Evolutionary conservation across 2,329 filamentous ascomycete species (phyloP), one percentile per base, ranked within the genome.

Genomic region (Paecilomyces sp.): DNA sequence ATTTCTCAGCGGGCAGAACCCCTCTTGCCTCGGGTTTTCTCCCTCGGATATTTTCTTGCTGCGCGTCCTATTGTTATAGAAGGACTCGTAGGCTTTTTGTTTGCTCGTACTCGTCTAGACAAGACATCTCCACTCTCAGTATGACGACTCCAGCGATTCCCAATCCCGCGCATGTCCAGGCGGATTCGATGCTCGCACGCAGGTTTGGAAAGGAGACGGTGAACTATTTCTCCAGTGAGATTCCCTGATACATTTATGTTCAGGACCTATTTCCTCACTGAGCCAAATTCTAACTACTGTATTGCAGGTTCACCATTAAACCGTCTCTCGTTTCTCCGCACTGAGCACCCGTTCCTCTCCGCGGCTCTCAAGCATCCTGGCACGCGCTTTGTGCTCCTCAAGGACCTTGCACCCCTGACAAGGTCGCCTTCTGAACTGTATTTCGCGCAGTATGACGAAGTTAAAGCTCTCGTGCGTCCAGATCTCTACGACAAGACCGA

Each of bases 381-480:
- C 3, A 72, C 78, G 41, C 75, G 72, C 31, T 96, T 97, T 77
- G 75, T 99, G 55, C 83, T 93, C 54, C 84, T 96, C 74, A 88
- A 92, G 71, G 80, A 90, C 67, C 84, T 96, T 58, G 85, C 88
- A 28, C 92, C 93, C 1, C 82, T 96, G 22, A 81, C 87, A 28
- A 81, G 81, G 61, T 81, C 85, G 36, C 76, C 81, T 6, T 74
- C 83, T 8, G 79, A 84, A 33, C 81, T 97, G 50, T 86, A 87
- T 54, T 90, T 86, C 68, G 86, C 88, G 53, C 81, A 81, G 11
- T 88, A 85, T 68, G 79, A 84, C 1, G 89, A 95, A 63, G 81
- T 97, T 24, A 78, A 84, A 66, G 73, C 84, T 8, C 76, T 97
- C 50, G 85, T 94, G 22, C 89, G 90, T 1, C 69, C 82, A 1